phyloP scores from a whole-genome alignment of 192 early-diverging fungal genomes.

The Entomortierella chlamydospora region DNA sequence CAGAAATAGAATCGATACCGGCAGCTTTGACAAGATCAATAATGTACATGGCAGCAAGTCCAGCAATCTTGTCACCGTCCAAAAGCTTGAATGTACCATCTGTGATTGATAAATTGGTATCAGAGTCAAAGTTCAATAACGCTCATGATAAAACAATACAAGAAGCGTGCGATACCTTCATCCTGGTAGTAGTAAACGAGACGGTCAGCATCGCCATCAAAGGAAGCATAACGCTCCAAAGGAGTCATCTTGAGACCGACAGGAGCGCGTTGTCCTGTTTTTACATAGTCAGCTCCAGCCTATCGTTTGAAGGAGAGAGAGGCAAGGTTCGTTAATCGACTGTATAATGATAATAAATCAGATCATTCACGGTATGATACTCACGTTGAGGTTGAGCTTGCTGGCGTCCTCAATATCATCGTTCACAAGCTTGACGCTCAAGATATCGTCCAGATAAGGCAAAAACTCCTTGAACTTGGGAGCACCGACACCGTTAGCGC shows the following conservation, averaged over 20 bases:
- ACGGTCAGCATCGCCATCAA: slow-evolving; percentile 99
- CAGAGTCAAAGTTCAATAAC: neutral
- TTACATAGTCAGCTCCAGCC: slow-evolving; percentile 98
- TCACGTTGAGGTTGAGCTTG: slow-evolving; percentile 88
- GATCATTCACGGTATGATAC: neutral
- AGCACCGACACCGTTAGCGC: slow-evolving; percentile 98
- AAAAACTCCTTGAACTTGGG: slow-evolving; percentile 85
- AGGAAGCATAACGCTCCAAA: slow-evolving; percentile 85
- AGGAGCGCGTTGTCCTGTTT: slow-evolving; percentile 87
- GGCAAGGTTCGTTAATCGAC: neutral
- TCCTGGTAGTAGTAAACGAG: slow-evolving; percentile 96
- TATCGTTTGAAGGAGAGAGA: slow-evolving; percentile 30
- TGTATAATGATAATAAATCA: too few species aligned
- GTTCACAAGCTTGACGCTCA: slow-evolving; percentile 80
- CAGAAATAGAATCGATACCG: slow-evolving; percentile 78
- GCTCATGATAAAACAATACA: neutral
- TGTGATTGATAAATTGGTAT: slow-evolving; percentile 13
- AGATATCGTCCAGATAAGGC: slow-evolving; percentile 70
- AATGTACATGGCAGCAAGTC: slow-evolving; percentile 93
- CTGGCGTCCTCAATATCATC: slow-evolving; percentile 74
- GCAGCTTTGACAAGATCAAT: slow-evolving; percentile 90
- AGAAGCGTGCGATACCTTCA: slow-evolving; percentile 58
- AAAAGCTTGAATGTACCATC: slow-evolving; percentile 87
- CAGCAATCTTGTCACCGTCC: slow-evolving; percentile 99
- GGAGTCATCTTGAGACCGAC: slow-evolving; percentile 70